Evolutionary conservation across 176 grass and related monocot species (phyloP), one percentile per base, ranked within the genome.

Genomic region (Musa acuminata): DNA sequence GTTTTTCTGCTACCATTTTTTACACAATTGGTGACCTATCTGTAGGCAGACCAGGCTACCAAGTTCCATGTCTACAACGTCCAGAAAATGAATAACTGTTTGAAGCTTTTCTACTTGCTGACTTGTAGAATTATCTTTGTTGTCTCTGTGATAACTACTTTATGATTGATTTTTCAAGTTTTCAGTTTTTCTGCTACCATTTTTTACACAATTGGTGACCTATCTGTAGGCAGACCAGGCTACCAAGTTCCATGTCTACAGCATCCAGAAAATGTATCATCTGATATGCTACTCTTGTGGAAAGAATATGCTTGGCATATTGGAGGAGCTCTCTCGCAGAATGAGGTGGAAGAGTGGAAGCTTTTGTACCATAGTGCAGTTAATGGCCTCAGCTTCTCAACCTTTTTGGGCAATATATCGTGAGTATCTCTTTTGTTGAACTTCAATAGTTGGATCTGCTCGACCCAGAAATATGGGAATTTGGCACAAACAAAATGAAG

Each of bases 281-380:
- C 80, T 4, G 81, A 91, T 54, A 72, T 87, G 71, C 75, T 88
- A 72, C 77, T 93, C 55, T 79, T 97, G 73, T 91, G 87, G 79
- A 84, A 88, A 80, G 87, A 91, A 85, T 85, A 87, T 88, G 94
- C 87, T 52, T 97, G 94, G 90, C 90, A 97, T 77, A 88, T 97
- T 75, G 90, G 90, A 82, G 94, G 94, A 74, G 81, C 79, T 25
- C 87, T 96, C 81, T 80, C 93, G 75, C 90, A 90, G 27, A 71
- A 90, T 29, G 94, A 87, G 53, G 74, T 83, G 27, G 80, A 89
- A 83, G 85, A 89, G 54, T 98, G 94, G 94, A 93, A 77, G 75
- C 90, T 98, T 79, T 79, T 98, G 24, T 98, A 98, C 67, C 85
- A 91, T 58, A 98, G 94, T 84, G 85, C 86, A 80, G 82, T 98